Conservation (phyloP, 805 yeast genomes). For the Jamesozyma jinghongensis region DNA sequence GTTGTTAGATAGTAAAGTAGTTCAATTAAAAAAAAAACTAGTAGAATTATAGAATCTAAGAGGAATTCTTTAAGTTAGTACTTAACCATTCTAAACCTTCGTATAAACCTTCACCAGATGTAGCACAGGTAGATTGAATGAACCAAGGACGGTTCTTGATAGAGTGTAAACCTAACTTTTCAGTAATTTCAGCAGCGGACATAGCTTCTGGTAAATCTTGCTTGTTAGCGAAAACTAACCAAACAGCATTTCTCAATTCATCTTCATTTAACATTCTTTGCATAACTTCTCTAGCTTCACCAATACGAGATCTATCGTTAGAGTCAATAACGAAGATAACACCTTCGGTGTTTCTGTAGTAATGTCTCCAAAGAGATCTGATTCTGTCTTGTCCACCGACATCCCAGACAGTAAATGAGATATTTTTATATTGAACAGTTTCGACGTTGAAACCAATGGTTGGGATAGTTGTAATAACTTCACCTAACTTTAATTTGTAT, state of each 20-base stretch:
- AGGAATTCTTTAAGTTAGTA: slow-evolving; percentile 73
- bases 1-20: background rate
- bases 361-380: slow-evolving; percentile 98
- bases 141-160: slow-evolving; percentile 99
- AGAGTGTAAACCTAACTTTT: slow-evolving; percentile 91
- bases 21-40: slow-evolving; percentile 1
- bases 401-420: slow-evolving; percentile 97
- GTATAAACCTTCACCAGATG: slow-evolving; percentile 97
- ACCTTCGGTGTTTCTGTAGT: slow-evolving; percentile 98
- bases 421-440: slow-evolving; percentile 95
- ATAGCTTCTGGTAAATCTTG: slow-evolving; percentile 98
- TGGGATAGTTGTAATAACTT: slow-evolving; percentile 93
- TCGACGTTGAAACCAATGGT: slow-evolving; percentile 97
- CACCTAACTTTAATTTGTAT: slow-evolving; percentile 91
- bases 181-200: slow-evolving; percentile 98
- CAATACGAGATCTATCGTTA: slow-evolving; percentile 95
- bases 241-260: slow-evolving; percentile 92
- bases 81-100: slow-evolving; percentile 98
- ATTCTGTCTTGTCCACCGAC: slow-evolving; percentile 99
- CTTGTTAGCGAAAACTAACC: slow-evolving; percentile 94
- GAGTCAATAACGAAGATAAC: slow-evolving; percentile 96
- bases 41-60: slow-evolving; percentile 17
- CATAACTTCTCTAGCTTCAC: slow-evolving; percentile 96
- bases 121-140: slow-evolving; percentile 98
- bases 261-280: slow-evolving; percentile 98